A percentile compares a stretch with the other conserved stretches of the same genome.
Conservation (phyloP, 164 flowering plant species). For the Hamamelis virginiana region DNA sequence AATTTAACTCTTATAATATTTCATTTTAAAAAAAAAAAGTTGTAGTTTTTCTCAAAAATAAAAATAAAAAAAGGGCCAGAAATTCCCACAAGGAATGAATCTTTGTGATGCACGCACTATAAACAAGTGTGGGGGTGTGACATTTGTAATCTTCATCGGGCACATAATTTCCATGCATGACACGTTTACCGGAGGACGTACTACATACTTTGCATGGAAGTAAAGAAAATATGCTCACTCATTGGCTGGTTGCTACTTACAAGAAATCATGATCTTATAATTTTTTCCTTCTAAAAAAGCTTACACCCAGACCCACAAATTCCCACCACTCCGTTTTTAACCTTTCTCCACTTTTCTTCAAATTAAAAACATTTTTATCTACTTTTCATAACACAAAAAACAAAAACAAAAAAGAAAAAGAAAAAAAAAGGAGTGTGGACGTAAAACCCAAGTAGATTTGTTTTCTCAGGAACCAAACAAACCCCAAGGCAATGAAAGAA, state of each 20-base stretch:
- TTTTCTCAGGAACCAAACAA: constrained; percentile 17
- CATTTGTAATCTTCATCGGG: background rate
- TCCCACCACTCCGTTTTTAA: background rate
- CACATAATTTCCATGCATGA: constrained; percentile 26
- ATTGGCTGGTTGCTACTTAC: constrained; percentile 23
- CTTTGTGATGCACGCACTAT: too few relatives aligned
- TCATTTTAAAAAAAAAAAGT: too few relatives aligned
- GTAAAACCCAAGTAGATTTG: constrained; percentile 24
- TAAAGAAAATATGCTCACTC: background rate
- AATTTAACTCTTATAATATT: too few relatives aligned
- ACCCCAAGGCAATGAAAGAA: constrained; percentile 9
- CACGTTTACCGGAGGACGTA: constrained; percentile 24
- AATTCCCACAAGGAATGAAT: too few relatives aligned
- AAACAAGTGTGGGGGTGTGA: too few relatives aligned
- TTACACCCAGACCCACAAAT: background rate
- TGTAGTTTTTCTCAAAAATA: too few relatives aligned
- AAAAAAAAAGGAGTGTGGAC: background rate
- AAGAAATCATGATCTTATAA: constrained; percentile 48
- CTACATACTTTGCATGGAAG: constrained; percentile 20
- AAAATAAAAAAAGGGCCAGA: too few relatives aligned
- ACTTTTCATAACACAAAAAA: constrained; percentile 27
- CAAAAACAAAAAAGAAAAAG: background rate
- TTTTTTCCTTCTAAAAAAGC: constrained; percentile 30
- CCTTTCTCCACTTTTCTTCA: constrained; percentile 39
- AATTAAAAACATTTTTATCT: constrained; percentile 1